Evolutionary conservation across 2,329 filamentous ascomycete genomes (phyloP), one percentile per base, ranked within the genome.

Genomic region (Fusarium xylarioides): DNA sequence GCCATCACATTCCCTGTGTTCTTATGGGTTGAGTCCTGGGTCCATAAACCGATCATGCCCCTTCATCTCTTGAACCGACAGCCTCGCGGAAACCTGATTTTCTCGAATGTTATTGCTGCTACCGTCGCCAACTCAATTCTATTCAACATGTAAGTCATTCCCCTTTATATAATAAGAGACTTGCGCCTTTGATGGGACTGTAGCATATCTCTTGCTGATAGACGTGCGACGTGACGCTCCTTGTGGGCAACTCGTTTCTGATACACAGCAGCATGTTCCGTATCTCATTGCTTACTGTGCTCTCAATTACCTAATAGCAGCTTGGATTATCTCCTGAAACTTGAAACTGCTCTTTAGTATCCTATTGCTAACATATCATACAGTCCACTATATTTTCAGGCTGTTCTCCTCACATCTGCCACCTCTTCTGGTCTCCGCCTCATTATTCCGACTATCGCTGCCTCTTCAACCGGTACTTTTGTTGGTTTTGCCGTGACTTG

Each of bases 371-470:
- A 61, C 16, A 35, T 11, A 2, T 4, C 15, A 37, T 43, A 47
- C 18, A 90, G 90, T 11, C 93, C 93, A 2, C 84, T 95, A 12
- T 95, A 91, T 83, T 95, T 93, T 82, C 92, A 94, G 79, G 91
- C 91, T 42, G 92, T 94, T 32, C 90, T 93, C 53, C 86, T 92
- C 57, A 90, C 91, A 65, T 88, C 86, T 11, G 91, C 93, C 21
- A 94, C 92, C 1, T 84, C 86, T 30, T 93, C 92, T 1, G 93
- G 93, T n/a, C 87, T 94, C 34, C 88, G 91, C 47, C 90, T 95
- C 59, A 86, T 93, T 26, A 84, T 91, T 11, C 90, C 91, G 9
- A 89, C 90, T 2, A 74, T 90, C 32, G 87, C 87, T 5, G 81
- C 88, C 34, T 90, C 90, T 47, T 50, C 81, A 38, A 82, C 85